Percentiles rank a stretch among this genome's conserved stretches.
phyloP scores from a whole-genome alignment of 495 filamentous ascomycete species.

The Astrothelium subdiscretum region DNA sequence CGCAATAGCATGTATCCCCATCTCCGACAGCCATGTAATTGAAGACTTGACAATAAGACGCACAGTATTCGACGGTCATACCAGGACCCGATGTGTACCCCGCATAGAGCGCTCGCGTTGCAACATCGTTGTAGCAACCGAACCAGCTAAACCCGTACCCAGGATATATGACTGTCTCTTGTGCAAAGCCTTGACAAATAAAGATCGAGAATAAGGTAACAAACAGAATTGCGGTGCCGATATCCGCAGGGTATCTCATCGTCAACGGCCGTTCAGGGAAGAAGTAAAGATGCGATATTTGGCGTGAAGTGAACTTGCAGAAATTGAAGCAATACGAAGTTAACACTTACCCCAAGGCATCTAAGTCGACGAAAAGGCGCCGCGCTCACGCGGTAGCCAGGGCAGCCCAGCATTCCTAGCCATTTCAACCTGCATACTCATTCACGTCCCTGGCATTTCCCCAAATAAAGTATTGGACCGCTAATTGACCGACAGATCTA shows the following conservation, averaged over 20 bases:
- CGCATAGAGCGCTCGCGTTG: background rate
- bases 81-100: constrained; percentile 1
- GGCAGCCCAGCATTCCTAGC: background rate
- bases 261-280: background rate
- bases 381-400: background rate
- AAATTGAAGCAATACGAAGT: background rate
- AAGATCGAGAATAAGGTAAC: background rate
- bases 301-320: background rate
- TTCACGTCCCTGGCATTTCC: background rate
- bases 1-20: background rate
- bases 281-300: background rate
- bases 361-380: background rate
- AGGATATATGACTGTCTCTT: background rate
- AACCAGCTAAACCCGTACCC: background rate
- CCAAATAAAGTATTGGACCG: background rate
- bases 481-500: no score
- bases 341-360: background rate
- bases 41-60: constrained; percentile 2
- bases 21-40: background rate
- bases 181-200: background rate
- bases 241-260: background rate
- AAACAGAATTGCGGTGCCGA: background rate
- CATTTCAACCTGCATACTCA: background rate
- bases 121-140: constrained; percentile 17
- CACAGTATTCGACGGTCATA: constrained; percentile 9